Conservation (phyloP, 1,284 basidiomycete genomes). For the Marasmius fiardii region DNA sequence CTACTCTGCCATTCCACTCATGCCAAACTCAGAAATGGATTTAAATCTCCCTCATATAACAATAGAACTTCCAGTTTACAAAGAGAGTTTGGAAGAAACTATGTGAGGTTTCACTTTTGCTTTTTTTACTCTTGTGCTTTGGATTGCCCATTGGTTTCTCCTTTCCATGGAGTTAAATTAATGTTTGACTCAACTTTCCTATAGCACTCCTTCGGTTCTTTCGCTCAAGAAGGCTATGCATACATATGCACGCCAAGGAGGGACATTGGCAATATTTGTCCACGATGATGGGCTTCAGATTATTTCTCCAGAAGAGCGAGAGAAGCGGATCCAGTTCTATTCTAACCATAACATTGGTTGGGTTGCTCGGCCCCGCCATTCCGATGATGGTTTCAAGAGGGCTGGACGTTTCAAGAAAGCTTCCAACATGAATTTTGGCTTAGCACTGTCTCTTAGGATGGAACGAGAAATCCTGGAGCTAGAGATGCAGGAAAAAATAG, state of each 20-base stretch:
- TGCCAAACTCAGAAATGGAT: conserved; percentile 59
- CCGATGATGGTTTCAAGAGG: conserved; percentile 65
- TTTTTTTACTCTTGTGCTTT: too few relatives aligned
- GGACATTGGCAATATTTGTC: conserved; percentile 72
- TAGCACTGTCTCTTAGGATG: conserved; percentile 67
- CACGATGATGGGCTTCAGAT: conserved; percentile 76
- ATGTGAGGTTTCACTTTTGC: conserved; percentile 45
- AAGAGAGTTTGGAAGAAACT: conserved; percentile 66
- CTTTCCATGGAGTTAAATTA: too few relatives aligned
- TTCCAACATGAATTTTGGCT: conserved; percentile 86
- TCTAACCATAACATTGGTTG: conserved; percentile 80
- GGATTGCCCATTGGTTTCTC: too few relatives aligned
- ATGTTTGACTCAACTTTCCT: too few relatives aligned
- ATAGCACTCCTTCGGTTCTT: conserved; percentile 71
- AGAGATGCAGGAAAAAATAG: conserved; percentile 38
- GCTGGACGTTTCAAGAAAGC: conserved; percentile 92
- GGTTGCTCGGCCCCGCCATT: conserved; percentile 77
- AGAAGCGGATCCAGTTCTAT: conserved; percentile 70
- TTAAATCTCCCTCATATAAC: conserved; percentile 67
- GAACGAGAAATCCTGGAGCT: conserved; percentile 66
- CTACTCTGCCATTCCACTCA: conserved; percentile 61
- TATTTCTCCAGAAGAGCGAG: conserved; percentile 57
- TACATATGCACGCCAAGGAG: conserved; percentile 81
- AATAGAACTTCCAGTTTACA: conserved; percentile 79
- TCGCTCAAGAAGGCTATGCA: conserved; percentile 86